These are phyloP conservation scores for Quercus lobata DNA, from an alignment of 331 rosid genomes.

Conservation along the genomic window DNA sequence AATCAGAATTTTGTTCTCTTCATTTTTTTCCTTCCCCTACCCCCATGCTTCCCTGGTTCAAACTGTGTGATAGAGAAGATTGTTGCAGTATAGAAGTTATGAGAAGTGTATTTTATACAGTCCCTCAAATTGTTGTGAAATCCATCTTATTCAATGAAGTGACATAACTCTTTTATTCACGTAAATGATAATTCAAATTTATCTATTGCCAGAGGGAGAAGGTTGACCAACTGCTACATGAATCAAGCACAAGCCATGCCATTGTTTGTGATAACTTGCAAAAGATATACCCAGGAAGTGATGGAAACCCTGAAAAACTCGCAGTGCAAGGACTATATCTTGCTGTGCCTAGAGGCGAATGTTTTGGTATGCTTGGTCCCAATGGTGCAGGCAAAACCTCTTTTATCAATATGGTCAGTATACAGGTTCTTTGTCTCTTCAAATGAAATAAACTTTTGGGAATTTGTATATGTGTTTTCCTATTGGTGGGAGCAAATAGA, in stretches of 20 bases:
- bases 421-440: not conserved
- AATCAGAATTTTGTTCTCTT: not conserved
- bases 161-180: not conserved
- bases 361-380: slow-evolving; percentile 99
- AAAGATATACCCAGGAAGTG: slow-evolving; percentile 74
- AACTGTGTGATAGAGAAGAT: too few species aligned
- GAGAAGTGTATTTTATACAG: too few species aligned
- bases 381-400: slow-evolving; percentile 95
- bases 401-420: slow-evolving; percentile 88
- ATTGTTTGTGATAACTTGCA: slow-evolving; percentile 58
- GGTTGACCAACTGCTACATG: slow-evolving; percentile 63
- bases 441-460: not conserved
- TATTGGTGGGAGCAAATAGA: not conserved
- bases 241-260: slow-evolving; percentile 41
- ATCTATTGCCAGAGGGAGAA: slow-evolving; percentile 52
- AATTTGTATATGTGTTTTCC: not conserved
- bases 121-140: not conserved
- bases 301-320: slow-evolving; percentile 44
- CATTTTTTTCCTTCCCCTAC: not conserved
- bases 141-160: not conserved
- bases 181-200: not conserved
- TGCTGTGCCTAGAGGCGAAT: slow-evolving; percentile 77
- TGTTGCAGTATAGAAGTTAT: too few species aligned
- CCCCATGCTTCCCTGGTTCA: too few species aligned
- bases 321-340: slow-evolving; percentile 89